These are phyloP conservation scores for Hymenoscyphus albidus DNA, from an alignment of 2,329 filamentous ascomycete genomes.

Conservation along the genomic window DNA sequence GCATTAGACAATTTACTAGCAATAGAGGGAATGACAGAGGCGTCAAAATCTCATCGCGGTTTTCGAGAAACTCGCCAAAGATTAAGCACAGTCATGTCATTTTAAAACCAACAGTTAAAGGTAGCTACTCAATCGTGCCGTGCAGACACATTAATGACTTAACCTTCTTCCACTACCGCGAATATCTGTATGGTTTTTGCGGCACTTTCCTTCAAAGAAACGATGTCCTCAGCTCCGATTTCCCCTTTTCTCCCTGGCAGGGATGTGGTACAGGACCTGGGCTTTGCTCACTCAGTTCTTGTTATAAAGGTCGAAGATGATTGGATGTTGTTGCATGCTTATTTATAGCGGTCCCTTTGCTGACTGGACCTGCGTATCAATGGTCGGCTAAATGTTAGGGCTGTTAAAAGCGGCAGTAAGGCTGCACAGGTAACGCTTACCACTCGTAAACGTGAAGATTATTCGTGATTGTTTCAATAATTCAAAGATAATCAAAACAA, in stretches of 20 bases:
- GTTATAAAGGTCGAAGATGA: neutral
- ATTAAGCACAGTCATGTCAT: neutral
- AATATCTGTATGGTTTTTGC: neutral
- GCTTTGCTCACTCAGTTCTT: too few relatives aligned
- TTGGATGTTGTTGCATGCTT: slow-evolving; percentile 4
- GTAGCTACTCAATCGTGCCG: neutral
- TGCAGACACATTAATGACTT: neutral
- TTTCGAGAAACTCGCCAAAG: neutral
- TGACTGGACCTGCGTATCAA: neutral
- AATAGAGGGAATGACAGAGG: neutral
- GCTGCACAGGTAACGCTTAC: too few relatives aligned
- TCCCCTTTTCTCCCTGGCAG: too few relatives aligned
- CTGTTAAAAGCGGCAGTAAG: too few relatives aligned
- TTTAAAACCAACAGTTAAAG: neutral
- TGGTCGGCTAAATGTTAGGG: neutral
- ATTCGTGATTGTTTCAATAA: too few relatives aligned
- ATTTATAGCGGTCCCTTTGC: slow-evolving; percentile 6
- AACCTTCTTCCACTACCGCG: neutral
- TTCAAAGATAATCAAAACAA: too few relatives aligned
- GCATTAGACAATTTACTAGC: neutral
- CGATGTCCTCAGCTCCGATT: too few relatives aligned
- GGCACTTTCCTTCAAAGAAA: neutral
- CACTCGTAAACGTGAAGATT: too few relatives aligned
- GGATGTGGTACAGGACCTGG: too few relatives aligned
- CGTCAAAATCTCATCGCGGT: neutral